These are phyloP conservation scores for Fonsecaea pedrosoi DNA, from an alignment of 2,329 filamentous ascomycete species.

Conservation along the genomic window DNA sequence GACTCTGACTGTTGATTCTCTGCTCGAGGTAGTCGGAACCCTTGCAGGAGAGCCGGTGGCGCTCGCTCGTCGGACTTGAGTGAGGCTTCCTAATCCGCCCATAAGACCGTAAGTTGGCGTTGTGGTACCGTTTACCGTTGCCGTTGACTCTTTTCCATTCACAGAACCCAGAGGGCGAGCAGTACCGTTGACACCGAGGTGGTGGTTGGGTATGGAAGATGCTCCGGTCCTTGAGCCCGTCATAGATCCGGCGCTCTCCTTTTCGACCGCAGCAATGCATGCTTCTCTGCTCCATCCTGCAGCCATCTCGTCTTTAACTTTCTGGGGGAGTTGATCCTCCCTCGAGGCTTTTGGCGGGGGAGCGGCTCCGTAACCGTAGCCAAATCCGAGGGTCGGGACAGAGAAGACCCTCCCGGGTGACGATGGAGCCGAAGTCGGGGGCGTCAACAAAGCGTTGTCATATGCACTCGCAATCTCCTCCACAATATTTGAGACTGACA, in stretches of 20 bases:
- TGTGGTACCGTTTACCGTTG: slow-evolving; percentile 27
- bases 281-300: slow-evolving; percentile 79
- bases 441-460: slow-evolving; percentile 65
- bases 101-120: slow-evolving; percentile 35
- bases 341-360: slow-evolving; percentile 42
- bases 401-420: slow-evolving; percentile 72
- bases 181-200: slow-evolving; percentile 38
- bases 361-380: slow-evolving; percentile 51
- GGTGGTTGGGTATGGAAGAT: slow-evolving; percentile 40
- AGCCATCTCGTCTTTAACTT: slow-evolving; percentile 76
- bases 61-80: slow-evolving; percentile 47
- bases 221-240: slow-evolving; percentile 73
- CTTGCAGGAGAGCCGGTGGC: slow-evolving; percentile 46
- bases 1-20: slow-evolving; percentile 55
- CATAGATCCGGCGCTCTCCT: slow-evolving; percentile 72
- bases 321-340: slow-evolving; percentile 67
- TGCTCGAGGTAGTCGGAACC: slow-evolving; percentile 46
- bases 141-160: slow-evolving; percentile 40
- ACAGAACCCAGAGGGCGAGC: slow-evolving; percentile 25
- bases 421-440: slow-evolving; percentile 71
- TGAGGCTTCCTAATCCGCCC: slow-evolving; percentile 42
- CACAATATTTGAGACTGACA: slow-evolving; percentile 73
- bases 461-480: slow-evolving; percentile 77
- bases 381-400: slow-evolving; percentile 65
- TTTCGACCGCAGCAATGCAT: slow-evolving; percentile 71